phyloP scores from a whole-genome alignment of 164 flowering plant genomes.

The Aristolochia californica region DNA sequence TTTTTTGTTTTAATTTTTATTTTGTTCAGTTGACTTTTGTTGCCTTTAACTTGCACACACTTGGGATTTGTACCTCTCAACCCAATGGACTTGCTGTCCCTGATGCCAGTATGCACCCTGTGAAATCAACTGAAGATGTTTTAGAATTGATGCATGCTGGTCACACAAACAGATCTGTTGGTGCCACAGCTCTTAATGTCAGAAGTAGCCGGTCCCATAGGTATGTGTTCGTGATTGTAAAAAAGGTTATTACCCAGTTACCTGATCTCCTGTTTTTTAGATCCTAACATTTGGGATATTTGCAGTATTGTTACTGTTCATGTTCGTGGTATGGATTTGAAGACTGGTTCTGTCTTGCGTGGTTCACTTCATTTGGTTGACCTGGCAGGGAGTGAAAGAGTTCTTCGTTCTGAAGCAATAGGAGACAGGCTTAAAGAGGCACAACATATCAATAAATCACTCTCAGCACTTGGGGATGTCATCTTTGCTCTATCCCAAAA shows the following conservation, averaged over 20 bases:
- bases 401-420: constrained; percentile 81
- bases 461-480: constrained; percentile 97
- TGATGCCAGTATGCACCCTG: constrained; percentile 85
- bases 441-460: constrained; percentile 90
- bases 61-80: constrained; percentile 67
- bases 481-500: constrained; percentile 83
- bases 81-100: constrained; percentile 88
- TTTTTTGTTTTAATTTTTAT: neutral
- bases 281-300: neutral
- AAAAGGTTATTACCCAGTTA: neutral
- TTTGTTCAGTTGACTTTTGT: neutral
- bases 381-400: constrained; percentile 99
- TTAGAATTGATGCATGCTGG: constrained; percentile 69
- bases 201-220: constrained; percentile 98
- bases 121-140: constrained; percentile 63
- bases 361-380: constrained; percentile 90
- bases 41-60: constrained; percentile 69
- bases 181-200: constrained; percentile 90
- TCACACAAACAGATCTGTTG: constrained; percentile 68
- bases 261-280: constrained; percentile 6
- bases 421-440: constrained; percentile 93
- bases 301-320: constrained; percentile 89
- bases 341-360: constrained; percentile 58
- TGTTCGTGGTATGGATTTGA: constrained; percentile 64
- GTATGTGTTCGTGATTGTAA: constrained; percentile 20